Conservation (phyloP, 129 eudicot species). For the Daucus carota region DNA sequence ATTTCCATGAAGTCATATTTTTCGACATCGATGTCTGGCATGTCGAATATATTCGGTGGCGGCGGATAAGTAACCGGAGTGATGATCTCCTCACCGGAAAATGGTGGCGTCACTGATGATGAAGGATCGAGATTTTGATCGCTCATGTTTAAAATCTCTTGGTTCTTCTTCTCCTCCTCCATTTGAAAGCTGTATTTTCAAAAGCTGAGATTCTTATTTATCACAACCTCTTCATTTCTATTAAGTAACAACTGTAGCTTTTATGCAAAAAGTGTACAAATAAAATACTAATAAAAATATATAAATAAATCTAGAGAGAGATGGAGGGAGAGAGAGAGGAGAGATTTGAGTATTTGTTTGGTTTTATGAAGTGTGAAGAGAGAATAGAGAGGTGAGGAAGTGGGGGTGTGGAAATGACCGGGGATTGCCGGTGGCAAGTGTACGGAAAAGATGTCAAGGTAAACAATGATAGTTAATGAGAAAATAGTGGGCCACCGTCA, state of each 20-base stretch:
- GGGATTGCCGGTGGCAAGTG: slow-evolving; percentile 47
- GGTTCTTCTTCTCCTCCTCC: slow-evolving; percentile 45
- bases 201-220: slow-evolving; percentile 47
- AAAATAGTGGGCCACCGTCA: slow-evolving; percentile 16
- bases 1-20: slow-evolving; percentile 39
- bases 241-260: neutral
- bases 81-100: slow-evolving; percentile 49
- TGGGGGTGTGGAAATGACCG: slow-evolving; percentile 27
- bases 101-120: slow-evolving; percentile 27
- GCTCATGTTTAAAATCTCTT: slow-evolving; percentile 2
- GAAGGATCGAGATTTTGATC: slow-evolving; percentile 2
- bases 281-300: neutral
- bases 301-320: neutral
- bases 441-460: slow-evolving; percentile 25
- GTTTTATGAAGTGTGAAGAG: slow-evolving; percentile 29
- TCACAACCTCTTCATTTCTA: slow-evolving; percentile 16
- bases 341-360: slow-evolving; percentile 8
- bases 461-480: slow-evolving; percentile 28
- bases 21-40: slow-evolving; percentile 1
- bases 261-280: slow-evolving; percentile 15
- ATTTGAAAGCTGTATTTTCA: slow-evolving; percentile 22
- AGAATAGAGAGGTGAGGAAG: neutral
- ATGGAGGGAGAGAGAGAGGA: neutral
- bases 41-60: slow-evolving; percentile 15
- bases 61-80: neutral